Evolutionary conservation across 345 rosid species (phyloP), one percentile per base, ranked within the genome.

Genomic region (Schrenkiella parvula): DNA sequence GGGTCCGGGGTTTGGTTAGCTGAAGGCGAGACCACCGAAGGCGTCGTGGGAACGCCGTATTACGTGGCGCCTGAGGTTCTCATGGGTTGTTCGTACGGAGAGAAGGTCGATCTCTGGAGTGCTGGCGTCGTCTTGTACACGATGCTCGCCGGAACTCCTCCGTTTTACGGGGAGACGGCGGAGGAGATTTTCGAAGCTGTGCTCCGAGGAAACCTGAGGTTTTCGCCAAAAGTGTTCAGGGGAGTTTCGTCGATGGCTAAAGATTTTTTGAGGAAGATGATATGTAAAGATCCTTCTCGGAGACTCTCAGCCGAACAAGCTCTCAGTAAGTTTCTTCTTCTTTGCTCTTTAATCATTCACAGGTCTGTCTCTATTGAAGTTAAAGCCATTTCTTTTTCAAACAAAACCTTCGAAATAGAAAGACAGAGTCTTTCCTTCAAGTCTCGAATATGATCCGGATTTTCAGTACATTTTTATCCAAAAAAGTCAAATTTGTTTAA

Each of bases 51-150:
- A 1, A 93, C 93, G 70, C 98, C 93, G 32, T 89, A 93, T 11
- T 91, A 91, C 46, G 91, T 89, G n/a, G 95, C 93, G 28, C 93
- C 93, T 41, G 98, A 93, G 86, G 88, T 91, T 62, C 50, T 91
- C 39, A 54, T 71, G 78, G 97, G 96, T 3, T 67, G 67, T 34
- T 71, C 77, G 11, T 89, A 89, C 39, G 72, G 74, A 0, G 93
- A 88, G 79, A 89, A 93, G 64, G 90, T 87, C 0, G 96, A 93
- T 44, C 50, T 88, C 0, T 88, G 97, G 96, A 89, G 99, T 18
- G 90, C 82, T 0, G 90, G 99, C 1, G 90, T 91, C 9, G 87
- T 87, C 9, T 1, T 89, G 75, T 95, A 87, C 64, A 77, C 90
- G 1, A 80, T 95, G 95, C 75, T 88, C 11, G 91, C 95, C 0